phyloP scores from a whole-genome alignment of 164 flowering plant species.

The Berberis thunbergii region DNA sequence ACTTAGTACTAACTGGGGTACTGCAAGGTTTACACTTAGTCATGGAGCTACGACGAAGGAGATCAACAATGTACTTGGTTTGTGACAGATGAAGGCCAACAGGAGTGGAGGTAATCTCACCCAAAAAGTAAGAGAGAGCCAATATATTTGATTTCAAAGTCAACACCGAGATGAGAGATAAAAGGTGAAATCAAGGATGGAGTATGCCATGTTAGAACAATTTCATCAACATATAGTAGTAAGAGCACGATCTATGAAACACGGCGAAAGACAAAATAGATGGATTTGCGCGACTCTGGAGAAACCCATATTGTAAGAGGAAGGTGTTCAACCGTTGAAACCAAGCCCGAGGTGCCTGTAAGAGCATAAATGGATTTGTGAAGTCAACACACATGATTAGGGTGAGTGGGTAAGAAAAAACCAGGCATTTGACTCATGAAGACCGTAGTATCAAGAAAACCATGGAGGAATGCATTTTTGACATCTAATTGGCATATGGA shows the following conservation, averaged over 20 bases:
- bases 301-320: not conserved
- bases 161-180: not conserved
- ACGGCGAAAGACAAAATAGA: not conserved
- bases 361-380: not conserved
- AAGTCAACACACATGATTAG: not conserved
- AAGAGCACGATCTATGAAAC: not conserved
- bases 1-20: not conserved
- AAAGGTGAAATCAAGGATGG: not conserved
- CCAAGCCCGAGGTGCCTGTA: not conserved
- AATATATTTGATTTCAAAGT: not conserved
- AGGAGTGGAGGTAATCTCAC: not conserved
- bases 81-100: not conserved
- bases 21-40: not conserved
- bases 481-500: not conserved
- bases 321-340: not conserved
- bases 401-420: not conserved
- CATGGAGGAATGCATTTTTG: not conserved
- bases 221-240: not conserved
- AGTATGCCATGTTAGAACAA: not conserved
- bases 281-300: not conserved
- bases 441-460: not conserved
- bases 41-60: not conserved
- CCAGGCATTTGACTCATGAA: not conserved
- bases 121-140: not conserved
- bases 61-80: not conserved